Percentiles rank a stretch among this genome's conserved stretches.
Evolutionary conservation across 2,329 filamentous ascomycete species (phyloP).

Genomic region (Didymellaceae sp.): DNA sequence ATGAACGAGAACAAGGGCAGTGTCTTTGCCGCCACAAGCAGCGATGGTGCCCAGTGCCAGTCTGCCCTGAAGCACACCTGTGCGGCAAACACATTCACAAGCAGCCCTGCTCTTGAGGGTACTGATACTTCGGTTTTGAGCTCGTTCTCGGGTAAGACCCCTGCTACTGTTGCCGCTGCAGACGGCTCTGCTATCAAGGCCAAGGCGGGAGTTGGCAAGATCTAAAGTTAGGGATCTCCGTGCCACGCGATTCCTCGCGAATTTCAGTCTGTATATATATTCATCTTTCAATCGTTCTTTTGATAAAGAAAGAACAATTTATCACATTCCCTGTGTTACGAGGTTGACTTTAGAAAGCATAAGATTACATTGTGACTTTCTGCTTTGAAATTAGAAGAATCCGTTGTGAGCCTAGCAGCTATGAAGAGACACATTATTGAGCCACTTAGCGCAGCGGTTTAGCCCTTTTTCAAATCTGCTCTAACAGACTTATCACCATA

Average conservation of each 20-base stretch:
- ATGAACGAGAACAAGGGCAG: conserved; percentile 15
- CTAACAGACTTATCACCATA: conserved; percentile 20
- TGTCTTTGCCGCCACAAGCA: conserved; percentile 12
- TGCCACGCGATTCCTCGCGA: too few relatives aligned
- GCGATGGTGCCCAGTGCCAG: not conserved
- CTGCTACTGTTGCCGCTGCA: conserved; percentile 5
- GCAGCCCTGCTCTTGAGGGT: conserved; percentile 14
- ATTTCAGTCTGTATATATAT: too few relatives aligned
- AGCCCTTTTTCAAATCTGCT: not conserved
- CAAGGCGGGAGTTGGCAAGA: conserved; percentile 23
- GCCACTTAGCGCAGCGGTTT: too few relatives aligned
- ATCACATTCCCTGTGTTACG: too few relatives aligned
- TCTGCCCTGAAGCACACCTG: conserved; percentile 17
- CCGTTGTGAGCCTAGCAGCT: too few relatives aligned
- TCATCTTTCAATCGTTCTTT: too few relatives aligned
- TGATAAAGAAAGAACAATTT: too few relatives aligned
- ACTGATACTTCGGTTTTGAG: conserved; percentile 16
- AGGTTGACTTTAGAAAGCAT: too few relatives aligned
- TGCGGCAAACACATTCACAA: conserved; percentile 12
- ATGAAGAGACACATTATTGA: too few relatives aligned
- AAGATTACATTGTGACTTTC: too few relatives aligned
- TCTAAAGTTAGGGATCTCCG: too few relatives aligned
- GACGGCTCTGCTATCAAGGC: conserved; percentile 18
- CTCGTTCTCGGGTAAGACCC: conserved; percentile 15
- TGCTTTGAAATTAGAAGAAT: too few relatives aligned